Percentiles rank a stretch among this genome's conserved stretches.
Evolutionary conservation across 2,329 filamentous ascomycete genomes (phyloP).

Genomic region (Zymoseptoria crescenta): DNA sequence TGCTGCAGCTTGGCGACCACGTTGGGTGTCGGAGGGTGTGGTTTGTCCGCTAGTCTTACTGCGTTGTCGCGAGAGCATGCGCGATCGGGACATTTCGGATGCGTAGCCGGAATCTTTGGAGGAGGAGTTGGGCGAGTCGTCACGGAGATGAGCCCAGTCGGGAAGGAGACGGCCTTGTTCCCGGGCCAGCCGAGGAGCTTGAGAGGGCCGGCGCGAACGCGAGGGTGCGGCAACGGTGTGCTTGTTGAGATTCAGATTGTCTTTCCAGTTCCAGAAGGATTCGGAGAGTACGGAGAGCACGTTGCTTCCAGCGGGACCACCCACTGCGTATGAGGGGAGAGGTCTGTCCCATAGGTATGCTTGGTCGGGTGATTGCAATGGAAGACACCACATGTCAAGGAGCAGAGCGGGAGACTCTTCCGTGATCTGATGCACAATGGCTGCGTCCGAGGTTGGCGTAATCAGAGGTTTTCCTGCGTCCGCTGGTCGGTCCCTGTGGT

Average conservation of each 20-base stretch:
- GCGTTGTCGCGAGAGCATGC: slow-evolving; percentile 15
- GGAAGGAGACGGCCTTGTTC: slow-evolving; percentile 23
- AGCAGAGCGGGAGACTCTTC: slow-evolving; percentile 58
- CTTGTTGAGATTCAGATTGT: slow-evolving; percentile 63
- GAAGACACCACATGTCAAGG: slow-evolving; percentile 75
- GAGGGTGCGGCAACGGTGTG: slow-evolving; percentile 45
- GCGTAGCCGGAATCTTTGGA: slow-evolving; percentile 28
- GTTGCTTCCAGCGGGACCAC: slow-evolving; percentile 46
- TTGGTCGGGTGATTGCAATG: slow-evolving; percentile 56
- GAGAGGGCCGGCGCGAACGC: slow-evolving; percentile 21
- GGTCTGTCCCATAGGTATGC: slow-evolving; percentile 62
- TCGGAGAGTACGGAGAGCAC: slow-evolving; percentile 67
- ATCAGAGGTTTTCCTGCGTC: slow-evolving; percentile 53
- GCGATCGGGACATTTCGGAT: slow-evolving; percentile 19
- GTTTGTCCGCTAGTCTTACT: slow-evolving; percentile 18
- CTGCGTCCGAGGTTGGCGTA: slow-evolving; percentile 47
- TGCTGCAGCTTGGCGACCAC: neutral
- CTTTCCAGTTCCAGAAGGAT: slow-evolving; percentile 69
- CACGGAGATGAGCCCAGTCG: slow-evolving; percentile 23
- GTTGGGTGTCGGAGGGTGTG: slow-evolving; percentile 11
- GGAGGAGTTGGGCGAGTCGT: slow-evolving; percentile 17
- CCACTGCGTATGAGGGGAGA: slow-evolving; percentile 56
- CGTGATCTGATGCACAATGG: slow-evolving; percentile 59
- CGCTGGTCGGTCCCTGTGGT: slow-evolving; percentile 38
- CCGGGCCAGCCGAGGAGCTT: slow-evolving; percentile 20